Conservation (phyloP, 2,329 filamentous ascomycete species). For the Monosporascus sp. region DNA sequence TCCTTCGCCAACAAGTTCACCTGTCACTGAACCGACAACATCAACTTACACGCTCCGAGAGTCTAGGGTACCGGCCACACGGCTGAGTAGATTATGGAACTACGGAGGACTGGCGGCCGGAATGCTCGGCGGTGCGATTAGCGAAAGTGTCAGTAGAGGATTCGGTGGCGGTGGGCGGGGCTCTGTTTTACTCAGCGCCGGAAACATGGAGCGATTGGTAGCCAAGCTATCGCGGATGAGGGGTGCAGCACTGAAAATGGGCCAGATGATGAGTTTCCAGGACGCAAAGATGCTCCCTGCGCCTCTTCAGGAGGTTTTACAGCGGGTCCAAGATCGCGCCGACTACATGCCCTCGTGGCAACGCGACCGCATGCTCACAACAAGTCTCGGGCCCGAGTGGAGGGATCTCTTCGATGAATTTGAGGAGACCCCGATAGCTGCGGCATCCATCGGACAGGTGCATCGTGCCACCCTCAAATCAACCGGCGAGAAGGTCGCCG, state of each 20-base stretch:
- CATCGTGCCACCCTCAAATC: slow-evolving; percentile 78
- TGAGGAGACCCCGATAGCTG: slow-evolving; percentile 86
- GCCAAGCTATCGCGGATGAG: slow-evolving; percentile 92
- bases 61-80: slow-evolving; percentile 83
- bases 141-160: slow-evolving; percentile 75
- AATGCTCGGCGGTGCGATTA: slow-evolving; percentile 89
- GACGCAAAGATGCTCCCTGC: slow-evolving; percentile 91
- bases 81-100: slow-evolving; percentile 86
- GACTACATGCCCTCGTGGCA: slow-evolving; percentile 98
- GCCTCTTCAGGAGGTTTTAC: slow-evolving; percentile 81
- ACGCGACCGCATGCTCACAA: slow-evolving; percentile 73
- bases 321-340: slow-evolving; percentile 90
- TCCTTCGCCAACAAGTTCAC: slow-evolving; percentile 2
- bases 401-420: slow-evolving; percentile 77
- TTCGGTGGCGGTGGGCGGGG: slow-evolving; percentile 64
- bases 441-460: slow-evolving; percentile 94
- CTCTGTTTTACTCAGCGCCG: slow-evolving; percentile 80
- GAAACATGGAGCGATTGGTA: slow-evolving; percentile 90
- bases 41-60: slow-evolving; percentile 69
- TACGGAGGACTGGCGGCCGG: slow-evolving; percentile 89
- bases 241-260: slow-evolving; percentile 92
- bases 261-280: slow-evolving; percentile 98
- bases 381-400: slow-evolving; percentile 81
- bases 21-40: slow-evolving; percentile 11
- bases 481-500: slow-evolving; percentile 72